phyloP scores from a whole-genome alignment of 2,329 filamentous ascomycete species.

The Didymella pinodella region DNA sequence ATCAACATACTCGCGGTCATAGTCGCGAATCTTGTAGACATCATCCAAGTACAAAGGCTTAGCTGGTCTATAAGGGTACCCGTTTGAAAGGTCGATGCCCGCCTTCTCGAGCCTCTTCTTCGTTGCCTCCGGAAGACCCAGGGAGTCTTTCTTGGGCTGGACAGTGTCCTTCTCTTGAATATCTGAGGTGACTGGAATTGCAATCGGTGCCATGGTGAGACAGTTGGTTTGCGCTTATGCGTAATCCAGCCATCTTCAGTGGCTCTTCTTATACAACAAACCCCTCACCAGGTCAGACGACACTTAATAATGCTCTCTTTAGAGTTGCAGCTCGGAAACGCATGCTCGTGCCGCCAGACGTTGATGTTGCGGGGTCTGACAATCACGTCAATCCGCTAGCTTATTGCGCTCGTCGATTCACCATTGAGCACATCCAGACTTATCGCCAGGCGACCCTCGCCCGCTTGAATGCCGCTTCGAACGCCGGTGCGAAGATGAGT shows the following conservation, averaged over 20 bases:
- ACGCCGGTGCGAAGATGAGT: neutral
- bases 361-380: slow-evolving; percentile 45
- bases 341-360: slow-evolving; percentile 14
- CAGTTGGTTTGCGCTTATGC: slow-evolving; percentile 1
- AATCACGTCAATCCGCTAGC: slow-evolving; percentile 45
- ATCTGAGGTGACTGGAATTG: slow-evolving; percentile 60
- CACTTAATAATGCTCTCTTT: slow-evolving; percentile 27
- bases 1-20: slow-evolving; percentile 46
- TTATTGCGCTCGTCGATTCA: slow-evolving; percentile 43
- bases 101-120: slow-evolving; percentile 70
- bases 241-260: neutral
- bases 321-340: slow-evolving; percentile 18
- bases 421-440: slow-evolving; percentile 27
- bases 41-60: slow-evolving; percentile 74
- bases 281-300: slow-evolving; percentile 15
- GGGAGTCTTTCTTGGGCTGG: slow-evolving; percentile 68
- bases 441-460: slow-evolving; percentile 30
- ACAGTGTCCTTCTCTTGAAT: slow-evolving; percentile 67
- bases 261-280: slow-evolving; percentile 28
- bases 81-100: slow-evolving; percentile 72
- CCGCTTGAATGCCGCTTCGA: slow-evolving; percentile 4
- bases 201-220: slow-evolving; percentile 62
- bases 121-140: slow-evolving; percentile 67
- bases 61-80: slow-evolving; percentile 75
- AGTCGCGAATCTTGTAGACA: slow-evolving; percentile 69